Evolutionary conservation across 225 moss, liverwort and hornwort species (phyloP), one percentile per base, ranked within the genome.

Genomic region (Asterella californica): DNA sequence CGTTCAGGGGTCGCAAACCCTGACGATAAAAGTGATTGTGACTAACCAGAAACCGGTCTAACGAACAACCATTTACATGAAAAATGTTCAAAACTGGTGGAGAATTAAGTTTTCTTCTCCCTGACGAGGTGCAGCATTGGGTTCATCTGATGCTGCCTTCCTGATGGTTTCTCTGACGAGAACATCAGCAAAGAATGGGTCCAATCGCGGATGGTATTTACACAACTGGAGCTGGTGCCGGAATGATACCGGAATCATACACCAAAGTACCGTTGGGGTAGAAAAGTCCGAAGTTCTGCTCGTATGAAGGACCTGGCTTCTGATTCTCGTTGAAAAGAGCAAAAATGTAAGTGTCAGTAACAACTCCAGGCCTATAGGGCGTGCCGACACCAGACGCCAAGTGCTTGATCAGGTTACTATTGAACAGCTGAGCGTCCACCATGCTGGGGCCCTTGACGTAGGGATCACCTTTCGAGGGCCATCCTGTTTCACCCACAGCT

Each of bases 281-380:
- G 15, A 90, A 74, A 11, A 92, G 78, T 0, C 90, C 92, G 83
- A 90, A 92, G 32, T 92, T 83, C 76, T 87, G 84, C 82, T 92
- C 92, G n/a, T 87, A 82, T 14, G 22, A 33, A 6, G 85, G 63
- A 29, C 92, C 90, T 0, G 87, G 79, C 72, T 92, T 92, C 74
- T 75, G 78, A 76, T 92, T 52, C 50, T 90, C 90, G 80, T 90
- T 89, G 71, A 89, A 92, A 38, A 90, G 84, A 18, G 84, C 85
- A 46, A 90, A 90, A 67, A 90, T 87, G 83, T 79, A 90, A 32
- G 90, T 89, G 18, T 90, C 90, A 60, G 87, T 79, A 38, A 81
- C 24, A 46, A 85, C 38, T 42, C 86, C 90, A 0, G 90, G 88
- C 22, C 84, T 82, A 10, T 47, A 57, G 2, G 90, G 90, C 76